These are phyloP conservation scores for Skeletonema potamos DNA, from an alignment of 108 stramenopile genomes.

Conservation along the genomic window DNA sequence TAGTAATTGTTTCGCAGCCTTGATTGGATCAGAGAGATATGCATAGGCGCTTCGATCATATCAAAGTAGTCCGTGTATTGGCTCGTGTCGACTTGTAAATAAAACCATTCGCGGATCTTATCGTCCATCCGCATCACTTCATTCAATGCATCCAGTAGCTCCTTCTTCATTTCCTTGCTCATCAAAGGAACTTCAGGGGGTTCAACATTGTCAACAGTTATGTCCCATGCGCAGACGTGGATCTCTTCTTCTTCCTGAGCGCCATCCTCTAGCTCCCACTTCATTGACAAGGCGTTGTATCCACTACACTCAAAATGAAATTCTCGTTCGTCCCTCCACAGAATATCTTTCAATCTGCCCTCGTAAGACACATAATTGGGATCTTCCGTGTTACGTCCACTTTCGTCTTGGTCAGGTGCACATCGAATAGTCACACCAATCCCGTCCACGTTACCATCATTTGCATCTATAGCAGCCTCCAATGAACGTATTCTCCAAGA, in stretches of 20 bases:
- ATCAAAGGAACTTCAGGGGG: slow-evolving; percentile 48
- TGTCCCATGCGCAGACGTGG: slow-evolving; percentile 67
- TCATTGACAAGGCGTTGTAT: slow-evolving; percentile 34
- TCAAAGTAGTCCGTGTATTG: slow-evolving; percentile 67
- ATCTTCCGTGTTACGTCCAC: slow-evolving; percentile 38
- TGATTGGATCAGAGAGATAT: slow-evolving; percentile 50
- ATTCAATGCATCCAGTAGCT: slow-evolving; percentile 41
- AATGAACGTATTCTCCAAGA: slow-evolving; percentile 49
- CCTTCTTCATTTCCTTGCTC: slow-evolving; percentile 46
- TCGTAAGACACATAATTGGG: slow-evolving; percentile 33
- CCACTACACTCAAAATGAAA: slow-evolving; percentile 44
- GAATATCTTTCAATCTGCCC: slow-evolving; percentile 24
- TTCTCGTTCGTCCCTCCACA: slow-evolving; percentile 26
- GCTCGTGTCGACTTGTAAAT: slow-evolving; percentile 52
- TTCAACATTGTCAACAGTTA: slow-evolving; percentile 21
- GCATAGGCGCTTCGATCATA: slow-evolving; percentile 82
- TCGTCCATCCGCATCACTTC: slow-evolving; percentile 36
- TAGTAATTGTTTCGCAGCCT: slow-evolving; percentile 68
- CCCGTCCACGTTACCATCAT: slow-evolving; percentile 26
- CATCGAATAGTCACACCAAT: slow-evolving; percentile 46
- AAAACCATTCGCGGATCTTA: slow-evolving; percentile 47
- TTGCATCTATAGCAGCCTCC: slow-evolving; percentile 51
- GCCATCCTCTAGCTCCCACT: slow-evolving; percentile 17
- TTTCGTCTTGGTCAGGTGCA: slow-evolving; percentile 26
- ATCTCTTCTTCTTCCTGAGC: slow-evolving; percentile 7